A percentile compares a stretch with the other conserved stretches of the same genome.
Conservation (phyloP, 2,329 filamentous ascomycete genomes). For the Penicillium glabrum region DNA sequence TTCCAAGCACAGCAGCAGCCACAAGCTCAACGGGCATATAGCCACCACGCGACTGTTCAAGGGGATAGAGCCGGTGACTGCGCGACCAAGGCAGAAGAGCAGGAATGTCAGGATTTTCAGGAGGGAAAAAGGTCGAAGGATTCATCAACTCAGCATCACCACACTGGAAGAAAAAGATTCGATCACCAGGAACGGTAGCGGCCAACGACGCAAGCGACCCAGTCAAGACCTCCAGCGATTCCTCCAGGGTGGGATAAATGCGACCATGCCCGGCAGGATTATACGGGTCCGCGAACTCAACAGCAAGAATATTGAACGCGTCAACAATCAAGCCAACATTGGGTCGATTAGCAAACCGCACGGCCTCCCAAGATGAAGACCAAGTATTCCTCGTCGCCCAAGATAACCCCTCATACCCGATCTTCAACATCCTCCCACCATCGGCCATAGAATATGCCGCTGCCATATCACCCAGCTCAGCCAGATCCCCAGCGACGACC, state of each 20-base stretch:
- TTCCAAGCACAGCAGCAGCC: constrained; percentile 30
- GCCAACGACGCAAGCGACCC: constrained; percentile 26
- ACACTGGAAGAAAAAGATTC: constrained; percentile 36
- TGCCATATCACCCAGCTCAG: constrained; percentile 34
- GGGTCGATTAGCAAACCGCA: constrained; percentile 30
- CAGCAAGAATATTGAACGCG: constrained; percentile 34
- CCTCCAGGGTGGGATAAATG: constrained; percentile 25
- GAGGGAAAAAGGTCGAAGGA: constrained; percentile 20
- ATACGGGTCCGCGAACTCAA: constrained; percentile 34
- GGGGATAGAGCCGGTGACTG: constrained; percentile 30
- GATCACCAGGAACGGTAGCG: constrained; percentile 28
- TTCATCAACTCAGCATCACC: constrained; percentile 32
- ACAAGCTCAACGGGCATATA: constrained; percentile 37
- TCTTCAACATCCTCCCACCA: constrained; percentile 28
- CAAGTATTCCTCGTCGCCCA: constrained; percentile 36
- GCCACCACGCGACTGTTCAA: constrained; percentile 24
- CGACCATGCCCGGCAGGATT: constrained; percentile 31
- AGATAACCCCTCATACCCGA: constrained; percentile 35
- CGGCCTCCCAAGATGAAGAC: constrained; percentile 34
- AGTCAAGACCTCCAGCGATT: constrained; percentile 26
- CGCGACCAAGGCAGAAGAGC: constrained; percentile 33
- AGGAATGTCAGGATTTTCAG: constrained; percentile 22
- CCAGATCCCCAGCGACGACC: constrained; percentile 30
- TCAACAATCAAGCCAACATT: constrained; percentile 36
- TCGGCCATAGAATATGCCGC: constrained; percentile 26